Base-by-base conservation (phyloP, 805 yeast species). In the Hanseniaspora singularis region DNA sequence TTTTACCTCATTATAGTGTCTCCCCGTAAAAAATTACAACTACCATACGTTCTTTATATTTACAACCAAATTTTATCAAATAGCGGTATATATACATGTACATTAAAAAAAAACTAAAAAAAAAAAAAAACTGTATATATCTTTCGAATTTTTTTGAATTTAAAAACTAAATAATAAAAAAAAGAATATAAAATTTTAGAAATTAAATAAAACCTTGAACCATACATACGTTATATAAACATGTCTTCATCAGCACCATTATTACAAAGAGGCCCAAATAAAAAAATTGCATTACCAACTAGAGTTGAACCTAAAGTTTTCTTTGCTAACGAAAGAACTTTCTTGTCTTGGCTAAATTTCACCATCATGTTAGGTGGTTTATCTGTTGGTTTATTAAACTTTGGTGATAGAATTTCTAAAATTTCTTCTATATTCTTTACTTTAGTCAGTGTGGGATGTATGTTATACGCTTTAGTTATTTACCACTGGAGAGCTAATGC, bases 401-500 rank as follows among this genome's bases (percentile, higher is more conserved):
- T 92, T 63, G 98, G 99, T 64, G 99, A 92, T 67, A 74, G 76
- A 51, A 76, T 89, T 37, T 97, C 97, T 52, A 76, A 94, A 58
- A 77, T 92, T 50, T 79, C 92, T 55, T 97, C 99, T 38, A 92
- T 89, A 4, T 70, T 92, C 49, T 92, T 92, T 72, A 94, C 98
- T 3, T 71, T 89, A 51, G 88, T 92, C 48, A 95, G 98, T 52
- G 89, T 92, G 96, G 86, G 84, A 53, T 89, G 98, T 20, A 92
- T 92, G 99, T 73, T 81, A 2, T 92, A 92, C 59, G 98, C 99
- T 1, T 73, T 92, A 52, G 74, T 86, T 40, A 92, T 97, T 11
- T 92, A 92, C 64, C 99, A 92, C 66, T 94, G 98, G 98, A 84
- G 99, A 71, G 98, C 98, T 1, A 86, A 88, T 61, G 98, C 98